Evolutionary conservation across 805 yeast genomes (phyloP).

Genomic region (Spathaspora boniae): DNA sequence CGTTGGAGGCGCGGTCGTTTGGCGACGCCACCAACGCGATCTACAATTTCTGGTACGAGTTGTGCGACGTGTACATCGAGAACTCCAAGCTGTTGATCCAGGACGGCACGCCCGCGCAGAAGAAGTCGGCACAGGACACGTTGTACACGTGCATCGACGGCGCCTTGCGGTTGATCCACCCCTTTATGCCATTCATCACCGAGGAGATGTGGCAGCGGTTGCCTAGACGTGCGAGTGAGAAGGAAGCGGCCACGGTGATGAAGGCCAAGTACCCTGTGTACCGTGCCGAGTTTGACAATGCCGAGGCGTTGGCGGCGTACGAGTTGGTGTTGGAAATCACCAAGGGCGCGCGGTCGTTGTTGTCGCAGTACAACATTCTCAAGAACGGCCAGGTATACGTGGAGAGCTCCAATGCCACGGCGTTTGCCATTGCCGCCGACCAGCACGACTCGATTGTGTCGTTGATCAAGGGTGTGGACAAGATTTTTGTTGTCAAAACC

Average conservation of each 20-base stretch:
- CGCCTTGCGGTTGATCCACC: constrained; percentile 89
- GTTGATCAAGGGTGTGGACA: constrained; percentile 85
- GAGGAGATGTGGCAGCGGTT: constrained; percentile 99
- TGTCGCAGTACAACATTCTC: constrained; percentile 84
- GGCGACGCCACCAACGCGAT: constrained; percentile 81
- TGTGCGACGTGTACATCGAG: constrained; percentile 98
- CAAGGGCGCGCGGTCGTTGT: constrained; percentile 85
- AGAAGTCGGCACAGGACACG: constrained; percentile 89
- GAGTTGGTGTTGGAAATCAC: constrained; percentile 83
- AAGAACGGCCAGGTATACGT: constrained; percentile 86
- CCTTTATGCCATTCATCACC: constrained; percentile 96
- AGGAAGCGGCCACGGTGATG: constrained; percentile 66
- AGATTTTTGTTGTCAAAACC: constrained; percentile 59
- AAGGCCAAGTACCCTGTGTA: constrained; percentile 77
- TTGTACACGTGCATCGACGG: constrained; percentile 89
- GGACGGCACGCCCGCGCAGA: constrained; percentile 85
- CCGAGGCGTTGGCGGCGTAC: constrained; percentile 67
- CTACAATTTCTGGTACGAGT: constrained; percentile 93
- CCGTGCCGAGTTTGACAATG: constrained; percentile 57
- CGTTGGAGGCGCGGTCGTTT: constrained; percentile 83
- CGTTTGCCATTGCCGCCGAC: constrained; percentile 50
- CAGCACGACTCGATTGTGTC: constrained; percentile 89
- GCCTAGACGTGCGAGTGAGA: constrained; percentile 78
- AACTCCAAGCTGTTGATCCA: constrained; percentile 89
- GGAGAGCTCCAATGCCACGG: constrained; percentile 54